Evolutionary conservation across 495 filamentous ascomycete genomes (phyloP), one percentile per base, ranked within the genome.

Genomic region (Trichoderma asperelloides): DNA sequence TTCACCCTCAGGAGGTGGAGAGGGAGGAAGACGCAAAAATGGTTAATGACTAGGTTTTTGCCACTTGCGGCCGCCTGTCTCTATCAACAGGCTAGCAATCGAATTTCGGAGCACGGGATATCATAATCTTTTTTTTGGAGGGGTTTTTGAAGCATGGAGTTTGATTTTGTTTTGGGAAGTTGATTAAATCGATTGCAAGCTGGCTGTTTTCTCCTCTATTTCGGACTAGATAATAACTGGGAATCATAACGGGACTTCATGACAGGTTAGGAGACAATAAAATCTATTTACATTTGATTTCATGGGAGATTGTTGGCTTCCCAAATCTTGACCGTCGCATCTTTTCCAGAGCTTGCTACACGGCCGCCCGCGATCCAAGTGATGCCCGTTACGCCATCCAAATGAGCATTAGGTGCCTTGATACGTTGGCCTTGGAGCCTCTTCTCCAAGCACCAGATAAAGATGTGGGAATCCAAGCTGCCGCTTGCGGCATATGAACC

Each of bases 321-420:
- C 95, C 95, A 98, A 57, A 92, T 82, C 83, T 97, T 98, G 27
- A 98, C 84, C 0, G 90, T 87, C 55, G 91, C 93, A 84, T 98
- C 95, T 2, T 88, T 91, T 13, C 95, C 95, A 30, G 84, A 85
- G 69, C 88, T 94, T 2, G 89, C 85, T 39, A 97, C 83, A 77
- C 84, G 91, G n/a, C 79, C 80, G 27, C 80, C 85, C 9, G 85
- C 84, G 21, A 91, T 83, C 96, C 95, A 98, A 11, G 80, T 84
- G 6, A 98, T 93, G 4, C 90, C 93, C 71, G 89, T 91, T 9
- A 98, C 91, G 2, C 95, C 95, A 67, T 97, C 95, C 79, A 97
- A 96, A 75, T 98, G 95, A 62, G 93, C 92, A 74, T 96, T 92
- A 33, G 83, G 75, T 45, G 86, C 86, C 76, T 91, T 92, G 65